Base-by-base conservation (phyloP, 495 filamentous ascomycete species). In the Saxophila tyrrhenica region DNA sequence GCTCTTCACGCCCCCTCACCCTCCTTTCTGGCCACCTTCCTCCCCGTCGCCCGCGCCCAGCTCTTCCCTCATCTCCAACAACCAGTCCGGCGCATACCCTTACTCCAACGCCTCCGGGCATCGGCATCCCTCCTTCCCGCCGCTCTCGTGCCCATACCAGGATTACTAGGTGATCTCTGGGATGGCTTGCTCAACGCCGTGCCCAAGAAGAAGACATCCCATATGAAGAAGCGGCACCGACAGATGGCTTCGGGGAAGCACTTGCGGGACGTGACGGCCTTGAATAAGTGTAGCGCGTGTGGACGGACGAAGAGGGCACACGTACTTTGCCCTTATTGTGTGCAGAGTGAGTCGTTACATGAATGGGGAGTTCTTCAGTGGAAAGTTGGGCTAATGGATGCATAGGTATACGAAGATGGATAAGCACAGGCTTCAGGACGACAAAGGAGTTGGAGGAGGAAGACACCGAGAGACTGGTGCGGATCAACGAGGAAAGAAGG, bases 131-230 rank as follows among this genome's bases (percentile, higher is more conserved):
- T 57, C 17, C 29, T 63, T 20, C 62, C 65, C 25, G 62, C 64
- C 24, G 58, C 54, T 20, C 54, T 65, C 15, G 39, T 64, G 48
- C 61, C 58, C 1, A 57, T 70, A n/a, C 67, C 78, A 11, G 73
- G 72, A 9, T 60, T 92, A 2, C 67, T 94, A 17, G 77, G 77
- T 44, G 86, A 82, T 38, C 77, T 99, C 56, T 97, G 91, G 87
- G 94, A 95, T 57, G 87, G 85, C 1, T 78, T 97, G 38, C 81
- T 99, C 32, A 82, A 82, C 57, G 92, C 92, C 2, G 92, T 95
- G 5, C 92, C 92, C 10, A 99, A 99, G 78, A 97, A 95, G 73
- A 99, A 97, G 80, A 94, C 89, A 10, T 95, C 91, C 22, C 86
- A 99, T 69, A 87, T 86, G 77, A 96, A 94, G 76, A 94, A 86